A percentile compares a stretch with the other conserved stretches of the same genome.
Evolutionary conservation across 108 stramenopile species (phyloP).

Genomic region (Epithemia pelagica): DNA sequence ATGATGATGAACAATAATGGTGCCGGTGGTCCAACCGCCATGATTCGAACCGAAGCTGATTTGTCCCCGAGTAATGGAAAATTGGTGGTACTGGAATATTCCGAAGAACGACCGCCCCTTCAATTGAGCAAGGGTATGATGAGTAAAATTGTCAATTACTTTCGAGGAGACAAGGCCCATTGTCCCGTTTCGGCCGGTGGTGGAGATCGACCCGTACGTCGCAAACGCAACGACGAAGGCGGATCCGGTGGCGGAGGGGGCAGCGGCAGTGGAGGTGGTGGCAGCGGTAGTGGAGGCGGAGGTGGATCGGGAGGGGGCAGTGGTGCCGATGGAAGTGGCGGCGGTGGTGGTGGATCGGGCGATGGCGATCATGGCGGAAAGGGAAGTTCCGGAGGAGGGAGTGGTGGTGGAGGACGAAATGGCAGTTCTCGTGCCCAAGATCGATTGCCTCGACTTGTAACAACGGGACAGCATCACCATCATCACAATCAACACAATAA

Average conservation of each 20-base stretch:
- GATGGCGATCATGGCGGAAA: too few species aligned
- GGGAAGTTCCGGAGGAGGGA: conserved; percentile 21
- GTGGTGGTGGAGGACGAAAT: too few species aligned
- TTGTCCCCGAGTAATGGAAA: conserved; percentile 67
- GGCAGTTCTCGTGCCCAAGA: conserved; percentile 32
- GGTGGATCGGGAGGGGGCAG: conserved; percentile 71
- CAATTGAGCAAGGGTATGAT: conserved; percentile 81
- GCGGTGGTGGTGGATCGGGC: neutral
- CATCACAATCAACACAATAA: neutral
- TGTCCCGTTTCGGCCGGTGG: conserved; percentile 86
- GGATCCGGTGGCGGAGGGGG: neutral
- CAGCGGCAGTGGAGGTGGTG: conserved; percentile 6
- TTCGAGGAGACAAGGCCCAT: conserved; percentile 73
- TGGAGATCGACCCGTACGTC: conserved; percentile 73
- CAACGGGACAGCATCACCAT: neutral
- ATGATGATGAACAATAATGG: conserved; percentile 61
- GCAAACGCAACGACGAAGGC: conserved; percentile 18
- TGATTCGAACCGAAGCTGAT: conserved; percentile 75
- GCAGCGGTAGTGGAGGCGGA: neutral
- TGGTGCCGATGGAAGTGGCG: conserved; percentile 50
- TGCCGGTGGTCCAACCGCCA: conserved; percentile 62
- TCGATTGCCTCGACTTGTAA: conserved; percentile 42
- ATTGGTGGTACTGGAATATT: conserved; percentile 71
- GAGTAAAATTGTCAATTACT: conserved; percentile 82
- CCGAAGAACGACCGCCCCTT: conserved; percentile 79